These are phyloP conservation scores for Theileria sp. DNA, from an alignment of 169 alveolate species.

Conservation along the genomic window DNA sequence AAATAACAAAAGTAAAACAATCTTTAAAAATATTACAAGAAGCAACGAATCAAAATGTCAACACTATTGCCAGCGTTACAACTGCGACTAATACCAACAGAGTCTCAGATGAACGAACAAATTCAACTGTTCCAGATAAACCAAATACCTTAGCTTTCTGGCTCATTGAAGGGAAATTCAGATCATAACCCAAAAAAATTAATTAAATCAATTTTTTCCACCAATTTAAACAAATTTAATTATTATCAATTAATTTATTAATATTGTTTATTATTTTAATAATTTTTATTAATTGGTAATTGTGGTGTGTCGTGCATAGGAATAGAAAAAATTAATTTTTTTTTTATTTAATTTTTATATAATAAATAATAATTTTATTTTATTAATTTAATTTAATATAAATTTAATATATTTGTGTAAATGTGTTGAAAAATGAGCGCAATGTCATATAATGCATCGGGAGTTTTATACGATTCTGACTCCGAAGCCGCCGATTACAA, in stretches of 20 bases:
- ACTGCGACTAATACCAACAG: background rate
- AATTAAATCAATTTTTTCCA: no score
- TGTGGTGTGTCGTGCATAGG: conserved; percentile 13
- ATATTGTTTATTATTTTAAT: background rate
- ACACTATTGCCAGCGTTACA: background rate
- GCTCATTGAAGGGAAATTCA: conserved; percentile 64
- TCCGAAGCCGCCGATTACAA: conserved; percentile 52
- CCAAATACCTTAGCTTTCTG: conserved; percentile 66
- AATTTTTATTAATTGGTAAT: background rate
- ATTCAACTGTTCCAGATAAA: conserved; percentile 38
- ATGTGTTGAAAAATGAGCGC: conserved; percentile 26
- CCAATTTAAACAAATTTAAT: no score
- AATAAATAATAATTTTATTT: background rate
- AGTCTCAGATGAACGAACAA: background rate
- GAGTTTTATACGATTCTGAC: conserved; percentile 58
- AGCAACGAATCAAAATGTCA: no score
- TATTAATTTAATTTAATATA: background rate
- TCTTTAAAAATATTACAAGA: background rate
- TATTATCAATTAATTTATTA: background rate
- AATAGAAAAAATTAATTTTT: background rate
- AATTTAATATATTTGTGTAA: background rate
- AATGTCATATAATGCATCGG: conserved; percentile 17
- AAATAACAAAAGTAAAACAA: background rate
- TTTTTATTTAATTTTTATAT: background rate
- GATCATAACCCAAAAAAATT: background rate